phyloP scores from a whole-genome alignment of 2,329 filamentous ascomycete genomes.

The Fusarium concolor region DNA sequence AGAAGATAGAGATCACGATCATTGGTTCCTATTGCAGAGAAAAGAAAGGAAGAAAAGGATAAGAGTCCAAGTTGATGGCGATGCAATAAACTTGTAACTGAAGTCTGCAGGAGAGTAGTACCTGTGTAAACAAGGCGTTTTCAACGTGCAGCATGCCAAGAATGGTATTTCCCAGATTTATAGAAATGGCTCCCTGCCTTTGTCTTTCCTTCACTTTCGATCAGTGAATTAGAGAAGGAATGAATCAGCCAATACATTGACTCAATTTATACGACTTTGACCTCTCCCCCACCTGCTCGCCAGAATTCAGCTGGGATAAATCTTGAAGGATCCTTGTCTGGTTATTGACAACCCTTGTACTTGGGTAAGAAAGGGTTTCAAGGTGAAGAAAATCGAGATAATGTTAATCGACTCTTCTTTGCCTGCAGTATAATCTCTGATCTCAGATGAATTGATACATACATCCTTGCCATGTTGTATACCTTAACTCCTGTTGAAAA shows the following conservation, averaged over 20 bases:
- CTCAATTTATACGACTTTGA: slow-evolving; percentile 10
- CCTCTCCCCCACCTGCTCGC: slow-evolving; percentile 3
- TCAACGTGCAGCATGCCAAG: slow-evolving; percentile 7
- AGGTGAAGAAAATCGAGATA: slow-evolving; percentile 1
- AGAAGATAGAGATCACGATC: background rate
- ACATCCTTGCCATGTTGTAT: background rate
- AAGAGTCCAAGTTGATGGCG: background rate
- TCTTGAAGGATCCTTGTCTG: slow-evolving; percentile 12
- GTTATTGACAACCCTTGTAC: slow-evolving; percentile 3
- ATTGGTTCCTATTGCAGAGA: background rate
- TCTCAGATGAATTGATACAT: background rate
- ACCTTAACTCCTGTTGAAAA: background rate
- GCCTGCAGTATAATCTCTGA: too few relatives aligned
- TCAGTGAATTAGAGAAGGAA: background rate
- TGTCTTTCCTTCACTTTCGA: background rate
- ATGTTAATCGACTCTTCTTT: background rate
- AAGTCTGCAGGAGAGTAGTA: background rate
- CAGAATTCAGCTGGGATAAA: slow-evolving; percentile 12
- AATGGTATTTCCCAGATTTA: background rate
- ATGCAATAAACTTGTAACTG: background rate
- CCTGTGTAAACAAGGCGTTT: background rate
- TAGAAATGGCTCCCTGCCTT: background rate
- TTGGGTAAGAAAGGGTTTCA: slow-evolving; percentile 1
- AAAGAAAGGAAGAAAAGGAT: slow-evolving; percentile 4
- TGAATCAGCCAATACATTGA: slow-evolving; percentile 8